Base-by-base conservation (phyloP, 2,329 filamentous ascomycete genomes). In the Zarea fungicola region DNA sequence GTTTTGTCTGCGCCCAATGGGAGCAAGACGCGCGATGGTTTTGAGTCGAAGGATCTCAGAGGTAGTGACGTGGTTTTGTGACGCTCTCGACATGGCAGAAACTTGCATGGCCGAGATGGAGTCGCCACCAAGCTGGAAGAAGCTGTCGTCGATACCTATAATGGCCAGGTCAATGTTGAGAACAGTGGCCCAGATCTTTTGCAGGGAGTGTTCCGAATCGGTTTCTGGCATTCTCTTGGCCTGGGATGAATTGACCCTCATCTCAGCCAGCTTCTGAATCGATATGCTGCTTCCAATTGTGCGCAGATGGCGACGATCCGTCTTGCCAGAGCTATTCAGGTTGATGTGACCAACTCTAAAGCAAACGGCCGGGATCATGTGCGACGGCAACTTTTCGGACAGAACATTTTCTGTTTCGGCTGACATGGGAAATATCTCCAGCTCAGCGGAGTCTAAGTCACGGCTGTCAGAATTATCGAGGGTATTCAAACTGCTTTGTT, bases 91-190 rank as follows among this genome's bases (percentile, higher is more conserved):
- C n/a, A 60, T 60, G 18, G n/a, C n/a, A n/a, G n/a, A n/a, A n/a
- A 67, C 55, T 4, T 58, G 55, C 60, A 70, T 69, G 14, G 66
- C 64, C 1, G 54, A 54, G 29, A 69, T 65, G 7, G 66, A 69
- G 44, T 70, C 66, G 9, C 67, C 68, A 8, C 67, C 66, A 7
- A 66, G 55, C n/a, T 52, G 50, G 28, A 68, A 55, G 49, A 69
- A 69, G 53, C 56, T 55, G 50, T 60, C 55, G n/a, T 60, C 54
- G 3, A 55, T 37, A 10, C 54, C 51, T 42, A 68, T 54, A 4
- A 62, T 55, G 2, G 54, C 56, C 1, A 60, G 50, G 1, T 61
- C 56, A n/a, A 68, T 49, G 42, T 66, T 64, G 22, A 73, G 58
- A 1, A 70, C 63, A 34, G 61, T 56, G 3, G 63, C 61, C 63